Percentiles rank a stretch among this genome's conserved stretches.
Conservation (phyloP, 768 basidiomycete genomes). For the Dictyophora rubrovolvata region DNA sequence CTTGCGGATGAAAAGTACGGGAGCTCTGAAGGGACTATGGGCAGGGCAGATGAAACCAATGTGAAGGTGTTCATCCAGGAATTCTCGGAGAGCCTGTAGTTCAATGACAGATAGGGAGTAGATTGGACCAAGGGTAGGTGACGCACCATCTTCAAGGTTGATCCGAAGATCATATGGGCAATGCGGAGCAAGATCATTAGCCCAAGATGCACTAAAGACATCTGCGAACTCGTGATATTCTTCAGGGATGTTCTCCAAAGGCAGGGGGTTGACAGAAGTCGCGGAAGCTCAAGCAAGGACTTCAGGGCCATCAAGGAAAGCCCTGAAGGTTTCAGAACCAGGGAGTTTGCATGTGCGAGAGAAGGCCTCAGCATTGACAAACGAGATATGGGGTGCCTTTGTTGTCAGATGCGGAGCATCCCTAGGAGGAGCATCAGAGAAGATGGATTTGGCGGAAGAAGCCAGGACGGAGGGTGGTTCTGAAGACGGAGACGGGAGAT, state of each 20-base stretch:
- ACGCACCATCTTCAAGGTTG: conserved; percentile 22
- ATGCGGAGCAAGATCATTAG: conserved; percentile 26
- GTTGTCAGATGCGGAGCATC: too few species aligned
- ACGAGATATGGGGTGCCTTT: too few species aligned
- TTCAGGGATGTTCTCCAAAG: conserved; percentile 15
- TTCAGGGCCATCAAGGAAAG: too few species aligned
- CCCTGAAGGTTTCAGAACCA: too few species aligned
- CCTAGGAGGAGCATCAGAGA: too few species aligned
- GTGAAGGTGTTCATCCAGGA: conserved; percentile 26
- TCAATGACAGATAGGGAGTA: conserved; percentile 26
- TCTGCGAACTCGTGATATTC: conserved; percentile 21
- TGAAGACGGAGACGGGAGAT: not conserved
- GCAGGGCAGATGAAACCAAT: conserved; percentile 27
- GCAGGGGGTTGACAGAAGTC: too few species aligned
- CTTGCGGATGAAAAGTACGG: conserved; percentile 20
- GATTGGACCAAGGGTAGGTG: conserved; percentile 20
- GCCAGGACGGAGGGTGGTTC: too few species aligned
- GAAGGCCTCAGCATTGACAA: too few species aligned
- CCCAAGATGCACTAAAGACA: conserved; percentile 20
- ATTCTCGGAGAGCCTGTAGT: conserved; percentile 24
- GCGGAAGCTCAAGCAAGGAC: too few species aligned
- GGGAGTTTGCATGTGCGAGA: too few species aligned
- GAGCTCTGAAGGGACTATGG: conserved; percentile 17
- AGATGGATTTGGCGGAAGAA: too few species aligned
- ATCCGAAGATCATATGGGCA: conserved; percentile 27